Percentiles rank a stretch among this genome's conserved stretches.
Conservation (phyloP, 495 filamentous ascomycete genomes). For the Aspergillus bridgeri region DNA sequence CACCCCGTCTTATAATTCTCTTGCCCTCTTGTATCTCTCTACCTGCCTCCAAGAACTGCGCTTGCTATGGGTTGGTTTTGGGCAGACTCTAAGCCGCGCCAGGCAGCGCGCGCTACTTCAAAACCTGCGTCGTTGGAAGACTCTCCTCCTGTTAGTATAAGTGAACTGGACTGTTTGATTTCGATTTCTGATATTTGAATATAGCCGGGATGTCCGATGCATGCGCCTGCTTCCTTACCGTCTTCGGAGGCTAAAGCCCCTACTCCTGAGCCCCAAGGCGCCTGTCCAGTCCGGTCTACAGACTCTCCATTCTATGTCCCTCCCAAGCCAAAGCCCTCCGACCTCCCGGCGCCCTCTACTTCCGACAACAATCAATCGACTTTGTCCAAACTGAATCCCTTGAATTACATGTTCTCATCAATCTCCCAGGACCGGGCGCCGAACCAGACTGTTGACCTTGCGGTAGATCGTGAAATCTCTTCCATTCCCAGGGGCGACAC, state of each 20-base stretch:
- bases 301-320: slow-evolving; percentile 42
- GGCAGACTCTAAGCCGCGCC: slow-evolving; percentile 63
- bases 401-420: slow-evolving; percentile 93
- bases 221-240: slow-evolving; percentile 50
- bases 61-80: slow-evolving; percentile 93
- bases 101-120: slow-evolving; percentile 36
- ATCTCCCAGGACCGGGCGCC: slow-evolving; percentile 75
- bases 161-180: neutral
- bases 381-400: slow-evolving; percentile 76
- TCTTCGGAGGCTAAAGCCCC: slow-evolving; percentile 42
- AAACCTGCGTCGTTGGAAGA: slow-evolving; percentile 37
- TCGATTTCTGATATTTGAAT: slow-evolving; percentile 32
- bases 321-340: slow-evolving; percentile 24
- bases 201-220: slow-evolving; percentile 91
- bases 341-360: slow-evolving; percentile 24
- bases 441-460: slow-evolving; percentile 67
- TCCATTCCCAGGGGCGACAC: slow-evolving; percentile 79
- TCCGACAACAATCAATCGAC: slow-evolving; percentile 37
- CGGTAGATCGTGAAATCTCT: slow-evolving; percentile 72
- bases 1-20: neutral
- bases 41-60: neutral
- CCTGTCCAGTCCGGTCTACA: slow-evolving; percentile 50
- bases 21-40: neutral
- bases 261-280: slow-evolving; percentile 39
- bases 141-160: slow-evolving; percentile 66